These are phyloP conservation scores for Bretschneidera sinensis DNA, from an alignment of 345 rosid genomes.

Conservation along the genomic window DNA sequence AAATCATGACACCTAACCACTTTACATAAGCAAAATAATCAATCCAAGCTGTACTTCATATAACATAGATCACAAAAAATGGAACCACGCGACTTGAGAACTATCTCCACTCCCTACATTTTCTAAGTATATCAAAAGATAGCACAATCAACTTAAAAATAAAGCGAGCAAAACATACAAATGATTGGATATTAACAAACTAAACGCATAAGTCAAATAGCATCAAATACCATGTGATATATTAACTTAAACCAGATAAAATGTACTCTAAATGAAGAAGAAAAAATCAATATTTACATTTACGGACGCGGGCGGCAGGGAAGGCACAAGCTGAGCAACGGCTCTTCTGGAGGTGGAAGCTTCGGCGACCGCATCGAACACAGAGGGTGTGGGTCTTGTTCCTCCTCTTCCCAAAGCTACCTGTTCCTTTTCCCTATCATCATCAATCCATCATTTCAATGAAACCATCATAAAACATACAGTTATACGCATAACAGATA, in stretches of 20 bases:
- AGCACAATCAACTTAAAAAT: too few species aligned
- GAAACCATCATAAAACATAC: background rate
- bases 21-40: too few species aligned
- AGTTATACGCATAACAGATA: background rate
- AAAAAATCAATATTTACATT: conserved; percentile 27
- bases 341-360: conserved; percentile 82
- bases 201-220: background rate
- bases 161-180: background rate
- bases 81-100: background rate
- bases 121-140: background rate
- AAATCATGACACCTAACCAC: too few species aligned
- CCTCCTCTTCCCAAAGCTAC: conserved; percentile 77
- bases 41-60: background rate
- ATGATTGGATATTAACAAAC: background rate
- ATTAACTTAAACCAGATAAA: background rate
- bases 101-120: background rate
- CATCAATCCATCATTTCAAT: conserved; percentile 3
- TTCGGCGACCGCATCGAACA: conserved; percentile 79
- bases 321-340: conserved; percentile 71
- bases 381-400: conserved; percentile 85
- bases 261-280: background rate
- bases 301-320: conserved; percentile 64
- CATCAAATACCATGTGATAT: too few species aligned
- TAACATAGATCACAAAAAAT: background rate
- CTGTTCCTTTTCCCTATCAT: conserved; percentile 68